Evolutionary conservation across 129 eudicot genomes (phyloP).

Genomic region (Apium graveolens): DNA sequence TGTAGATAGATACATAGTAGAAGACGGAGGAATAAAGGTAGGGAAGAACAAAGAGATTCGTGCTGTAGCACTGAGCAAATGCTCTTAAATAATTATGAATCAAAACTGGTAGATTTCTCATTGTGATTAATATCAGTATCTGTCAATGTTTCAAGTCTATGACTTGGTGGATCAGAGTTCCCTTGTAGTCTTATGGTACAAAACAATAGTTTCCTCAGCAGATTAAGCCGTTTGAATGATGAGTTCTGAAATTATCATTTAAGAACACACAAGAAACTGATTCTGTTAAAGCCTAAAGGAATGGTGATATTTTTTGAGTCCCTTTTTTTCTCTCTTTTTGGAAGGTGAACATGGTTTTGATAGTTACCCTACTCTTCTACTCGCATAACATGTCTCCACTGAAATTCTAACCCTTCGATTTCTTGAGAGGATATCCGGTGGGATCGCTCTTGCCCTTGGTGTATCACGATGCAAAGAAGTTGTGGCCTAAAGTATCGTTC

Average conservation of each 20-base stretch:
- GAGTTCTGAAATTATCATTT: background rate
- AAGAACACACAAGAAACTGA: background rate
- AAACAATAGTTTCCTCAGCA: background rate
- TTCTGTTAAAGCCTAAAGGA: background rate
- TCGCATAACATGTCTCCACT: background rate
- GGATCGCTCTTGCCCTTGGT: background rate
- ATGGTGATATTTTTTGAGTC: no score
- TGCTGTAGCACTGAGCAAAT: constrained; percentile 28
- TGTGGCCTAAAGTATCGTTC: background rate
- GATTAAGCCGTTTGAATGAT: background rate
- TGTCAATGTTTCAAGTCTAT: background rate
- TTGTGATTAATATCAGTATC: background rate
- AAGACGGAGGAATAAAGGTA: constrained; percentile 19
- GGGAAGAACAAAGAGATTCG: constrained; percentile 24
- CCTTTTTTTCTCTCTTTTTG: no score
- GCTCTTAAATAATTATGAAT: constrained; percentile 20
- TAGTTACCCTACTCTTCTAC: background rate
- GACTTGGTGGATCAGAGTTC: background rate
- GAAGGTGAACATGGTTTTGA: no score
- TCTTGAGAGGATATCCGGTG: background rate
- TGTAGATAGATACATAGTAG: constrained; percentile 29
- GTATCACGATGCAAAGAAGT: background rate
- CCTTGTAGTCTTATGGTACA: background rate
- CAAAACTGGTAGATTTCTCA: constrained; percentile 13
- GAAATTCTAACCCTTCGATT: background rate